Evolutionary conservation across 805 yeast species (phyloP).

Genomic region (Lipomyces oligophaga): DNA sequence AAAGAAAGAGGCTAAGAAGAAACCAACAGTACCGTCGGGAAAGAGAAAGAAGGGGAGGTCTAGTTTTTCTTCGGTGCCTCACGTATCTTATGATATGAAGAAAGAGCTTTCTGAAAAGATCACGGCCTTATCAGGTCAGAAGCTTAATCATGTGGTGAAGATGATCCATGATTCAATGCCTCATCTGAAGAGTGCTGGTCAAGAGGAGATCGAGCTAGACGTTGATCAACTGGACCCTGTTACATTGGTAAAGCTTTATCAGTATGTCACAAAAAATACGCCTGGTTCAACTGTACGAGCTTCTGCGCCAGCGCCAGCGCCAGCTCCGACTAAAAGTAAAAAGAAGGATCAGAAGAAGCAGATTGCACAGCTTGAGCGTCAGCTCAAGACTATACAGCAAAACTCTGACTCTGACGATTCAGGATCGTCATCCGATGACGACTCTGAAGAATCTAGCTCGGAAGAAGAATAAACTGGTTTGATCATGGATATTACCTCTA

Average conservation of each 20-base stretch:
- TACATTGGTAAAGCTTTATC: slow-evolving; percentile 78
- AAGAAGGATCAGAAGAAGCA: slow-evolving; percentile 61
- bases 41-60: slow-evolving; percentile 11
- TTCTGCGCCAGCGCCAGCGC: slow-evolving; percentile 12
- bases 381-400: slow-evolving; percentile 65
- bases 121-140: slow-evolving; percentile 69
- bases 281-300: slow-evolving; percentile 20
- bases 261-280: slow-evolving; percentile 61
- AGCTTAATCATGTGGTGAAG: slow-evolving; percentile 74
- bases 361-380: slow-evolving; percentile 67
- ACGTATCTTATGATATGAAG: slow-evolving; percentile 92
- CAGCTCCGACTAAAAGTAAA: slow-evolving; percentile 39
- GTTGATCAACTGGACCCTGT: slow-evolving; percentile 86
- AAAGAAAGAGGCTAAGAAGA: slow-evolving; percentile 42
- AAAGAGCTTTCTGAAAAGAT: slow-evolving; percentile 86
- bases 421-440: slow-evolving; percentile 23
- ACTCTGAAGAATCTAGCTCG: slow-evolving; percentile 27
- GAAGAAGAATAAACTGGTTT: slow-evolving; percentile 26
- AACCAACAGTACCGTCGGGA: slow-evolving; percentile 16
- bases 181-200: slow-evolving; percentile 45
- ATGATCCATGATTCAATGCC: slow-evolving; percentile 78
- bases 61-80: slow-evolving; percentile 37
- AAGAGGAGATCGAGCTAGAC: slow-evolving; percentile 92
- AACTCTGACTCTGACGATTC: slow-evolving; percentile 20
- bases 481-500: too few relatives aligned